Percentiles rank a stretch among this genome's conserved stretches.
phyloP scores from a whole-genome alignment of 345 rosid genomes.

The Aquilaria malaccensis region DNA sequence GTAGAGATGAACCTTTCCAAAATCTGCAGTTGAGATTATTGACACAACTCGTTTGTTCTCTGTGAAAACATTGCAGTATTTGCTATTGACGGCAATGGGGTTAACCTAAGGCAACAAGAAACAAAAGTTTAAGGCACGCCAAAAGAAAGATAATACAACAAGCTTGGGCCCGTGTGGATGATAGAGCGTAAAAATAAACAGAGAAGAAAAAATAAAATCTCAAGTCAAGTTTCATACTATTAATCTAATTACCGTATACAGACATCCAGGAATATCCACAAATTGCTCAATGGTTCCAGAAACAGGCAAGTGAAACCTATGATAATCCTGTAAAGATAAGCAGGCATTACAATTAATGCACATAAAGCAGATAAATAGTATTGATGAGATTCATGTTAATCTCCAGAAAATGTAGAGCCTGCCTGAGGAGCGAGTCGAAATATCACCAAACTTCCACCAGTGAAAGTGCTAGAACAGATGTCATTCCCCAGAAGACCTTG shows the following conservation, averaged over 20 bases:
- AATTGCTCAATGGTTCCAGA: constrained; percentile 64
- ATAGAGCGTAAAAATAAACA: background rate
- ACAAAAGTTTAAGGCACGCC: background rate
- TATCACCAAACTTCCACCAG: constrained; percentile 76
- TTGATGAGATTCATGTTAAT: background rate
- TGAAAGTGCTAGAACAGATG: constrained; percentile 36
- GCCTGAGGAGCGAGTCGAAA: constrained; percentile 97
- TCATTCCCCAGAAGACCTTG: constrained; percentile 81
- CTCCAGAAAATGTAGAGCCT: background rate
- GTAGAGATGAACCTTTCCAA: constrained; percentile 63
- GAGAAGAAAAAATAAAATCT: background rate
- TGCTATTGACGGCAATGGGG: constrained; percentile 92
- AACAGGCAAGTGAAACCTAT: constrained; percentile 82
- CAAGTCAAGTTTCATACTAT: background rate
- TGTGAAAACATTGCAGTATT: constrained; percentile 89
- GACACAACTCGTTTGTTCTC: constrained; percentile 78
- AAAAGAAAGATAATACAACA: background rate
- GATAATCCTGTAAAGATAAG: constrained; percentile 62
- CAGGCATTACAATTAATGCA: background rate
- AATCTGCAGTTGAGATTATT: constrained; percentile 61
- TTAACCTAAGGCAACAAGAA: constrained; percentile 52
- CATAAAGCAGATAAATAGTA: background rate
- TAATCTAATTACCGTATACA: constrained; percentile 58
- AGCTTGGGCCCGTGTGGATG: background rate
- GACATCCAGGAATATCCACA: constrained; percentile 61